These are phyloP conservation scores for Leishmania arabica DNA, from an alignment of 208 protist genomes.

Conservation along the genomic window DNA sequence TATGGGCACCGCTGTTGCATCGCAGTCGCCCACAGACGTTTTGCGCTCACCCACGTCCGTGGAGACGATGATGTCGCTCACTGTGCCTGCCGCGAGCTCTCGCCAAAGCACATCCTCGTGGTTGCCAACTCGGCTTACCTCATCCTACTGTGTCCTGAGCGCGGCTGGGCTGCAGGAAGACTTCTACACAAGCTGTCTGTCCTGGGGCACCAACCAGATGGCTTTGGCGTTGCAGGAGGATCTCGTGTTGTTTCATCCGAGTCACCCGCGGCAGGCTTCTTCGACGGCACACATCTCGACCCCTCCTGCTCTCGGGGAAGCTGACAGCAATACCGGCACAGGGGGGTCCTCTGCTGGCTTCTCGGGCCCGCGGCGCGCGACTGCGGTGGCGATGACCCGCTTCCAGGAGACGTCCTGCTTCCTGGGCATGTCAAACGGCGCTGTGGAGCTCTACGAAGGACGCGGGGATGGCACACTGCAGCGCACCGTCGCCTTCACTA, in stretches of 20 bases:
- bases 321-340: not conserved
- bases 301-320: not conserved
- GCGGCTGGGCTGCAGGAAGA: conserved; percentile 71
- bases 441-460: conserved; percentile 49
- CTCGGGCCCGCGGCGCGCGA: conserved; percentile 20
- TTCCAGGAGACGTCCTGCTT: conserved; percentile 62
- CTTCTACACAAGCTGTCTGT: conserved; percentile 77
- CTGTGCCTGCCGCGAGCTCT: not conserved
- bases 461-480: conserved; percentile 49
- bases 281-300: conserved; percentile 31
- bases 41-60: conserved; percentile 6
- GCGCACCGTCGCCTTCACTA: conserved; percentile 39
- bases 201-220: conserved; percentile 69
- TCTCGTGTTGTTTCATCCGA: conserved; percentile 73
- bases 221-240: conserved; percentile 65
- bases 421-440: conserved; percentile 57
- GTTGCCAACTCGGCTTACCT: conserved; percentile 71
- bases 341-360: conserved; percentile 4
- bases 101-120: conserved; percentile 28
- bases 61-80: conserved; percentile 19
- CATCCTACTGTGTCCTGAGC: conserved; percentile 77
- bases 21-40: conserved; percentile 1
- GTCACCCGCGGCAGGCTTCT: conserved; percentile 40
- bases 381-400: conserved; percentile 58
- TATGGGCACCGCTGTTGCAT: not conserved